Base-by-base conservation (phyloP, 1,284 basidiomycete species). In the Apiotrichum montevideense region DNA sequence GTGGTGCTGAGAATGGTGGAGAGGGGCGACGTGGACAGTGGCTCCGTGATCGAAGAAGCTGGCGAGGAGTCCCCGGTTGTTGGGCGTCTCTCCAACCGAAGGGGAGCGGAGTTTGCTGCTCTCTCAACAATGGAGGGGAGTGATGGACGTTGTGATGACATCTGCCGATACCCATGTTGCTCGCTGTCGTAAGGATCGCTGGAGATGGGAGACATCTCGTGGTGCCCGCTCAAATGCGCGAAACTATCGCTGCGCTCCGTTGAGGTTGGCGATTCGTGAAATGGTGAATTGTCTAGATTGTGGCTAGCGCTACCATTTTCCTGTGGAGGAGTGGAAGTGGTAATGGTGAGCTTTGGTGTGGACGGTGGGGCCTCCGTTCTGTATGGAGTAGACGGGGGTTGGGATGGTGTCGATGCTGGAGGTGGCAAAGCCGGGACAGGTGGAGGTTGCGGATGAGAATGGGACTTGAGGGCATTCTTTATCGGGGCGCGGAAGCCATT, bases 61-160 rank as follows among this genome's bases (percentile, higher is more conserved):
- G 58, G 45, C 46, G 61, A 41, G n/a, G 43, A 46, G 60, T 46
- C 68, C n/a, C 29, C 47, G 0, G 15, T 32, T 0, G 34, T 41
- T 46, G 56, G 54, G 34, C 63, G 63, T 40, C 73, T 59, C 4
- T 66, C 69, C 7, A 66, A 63, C 15, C 72, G 65, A 55, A 74
- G 69, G 3, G 68, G 62, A 6, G 61, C 63, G 15, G 72, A 71
- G 55, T 76, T 71, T 4, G 67, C 66, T 6, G 75, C 74, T 55
- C 67, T 71, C 52, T 78, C 76, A 9, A 77, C 53, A 52, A 78
- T 78, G 32, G 74, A 73, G 0, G 76, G 76, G 0, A 77, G 61
- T 14, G 74, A 74, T 1, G 75, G 76, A 11, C 76, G 67, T 11
- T 72, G 66, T 2, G 72, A 72, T 0, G 69, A 64, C 9, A 37